A percentile compares a stretch with the other conserved stretches of the same genome.
phyloP scores from a whole-genome alignment of 148 eudicot species.

The Fagopyrum tataricum region DNA sequence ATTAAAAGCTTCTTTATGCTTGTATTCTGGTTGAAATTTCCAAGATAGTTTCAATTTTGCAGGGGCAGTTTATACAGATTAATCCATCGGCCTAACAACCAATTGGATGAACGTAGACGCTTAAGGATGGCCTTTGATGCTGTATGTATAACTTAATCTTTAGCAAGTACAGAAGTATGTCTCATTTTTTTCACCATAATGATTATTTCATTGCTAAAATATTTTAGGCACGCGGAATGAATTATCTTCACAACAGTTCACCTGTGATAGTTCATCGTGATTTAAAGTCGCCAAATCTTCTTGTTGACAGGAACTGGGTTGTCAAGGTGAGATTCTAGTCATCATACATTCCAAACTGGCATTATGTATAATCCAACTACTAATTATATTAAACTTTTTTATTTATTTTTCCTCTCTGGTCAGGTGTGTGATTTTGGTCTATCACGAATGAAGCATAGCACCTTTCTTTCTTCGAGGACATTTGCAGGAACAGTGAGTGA shows the following conservation, averaged over 20 bases:
- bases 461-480: slow-evolving; percentile 61
- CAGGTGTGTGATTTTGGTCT: slow-evolving; percentile 78
- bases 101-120: slow-evolving; percentile 76
- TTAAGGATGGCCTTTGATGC: slow-evolving; percentile 88
- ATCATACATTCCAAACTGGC: not conserved
- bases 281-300: slow-evolving; percentile 39
- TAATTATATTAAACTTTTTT: not conserved
- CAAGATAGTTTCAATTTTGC: slow-evolving; percentile 26
- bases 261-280: slow-evolving; percentile 41
- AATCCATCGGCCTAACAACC: slow-evolving; percentile 85
- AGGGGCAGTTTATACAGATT: slow-evolving; percentile 95
- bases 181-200: not conserved
- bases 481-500: slow-evolving; percentile 66
- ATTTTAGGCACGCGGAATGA: slow-evolving; percentile 26
- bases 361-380: not conserved
- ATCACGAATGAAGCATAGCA: slow-evolving; percentile 59
- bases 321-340: slow-evolving; percentile 28
- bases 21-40: slow-evolving; percentile 11
- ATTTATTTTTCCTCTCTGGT: not conserved
- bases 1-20: not conserved
- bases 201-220: not conserved
- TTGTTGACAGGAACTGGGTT: slow-evolving; percentile 34
- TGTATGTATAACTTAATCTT: slow-evolving; percentile 28
- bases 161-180: not conserved
- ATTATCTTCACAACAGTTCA: slow-evolving; percentile 27